Evolutionary conservation across 164 flowering plant species (phyloP), one percentile per base, ranked within the genome.

Genomic region (Macadamia tetraphylla): DNA sequence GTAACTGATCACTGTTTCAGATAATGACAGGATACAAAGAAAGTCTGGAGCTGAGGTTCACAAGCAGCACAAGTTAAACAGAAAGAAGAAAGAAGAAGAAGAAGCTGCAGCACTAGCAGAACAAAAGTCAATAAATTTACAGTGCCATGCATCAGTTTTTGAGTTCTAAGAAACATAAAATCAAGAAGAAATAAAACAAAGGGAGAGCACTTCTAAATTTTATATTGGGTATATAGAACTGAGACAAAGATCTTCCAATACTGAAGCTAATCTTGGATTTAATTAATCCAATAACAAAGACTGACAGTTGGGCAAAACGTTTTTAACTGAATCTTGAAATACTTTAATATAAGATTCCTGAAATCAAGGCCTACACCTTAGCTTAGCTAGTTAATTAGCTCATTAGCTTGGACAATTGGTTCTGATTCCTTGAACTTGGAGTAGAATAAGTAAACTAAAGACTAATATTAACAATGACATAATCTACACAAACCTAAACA

Each of bases 1-100:
- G 74, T 65, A 60, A 32, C 12, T 10, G 23, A 23, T 23, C 29
- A 71, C 74, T 70, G 72, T 73, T 64, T 29, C 35, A 57, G 66
- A 70, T 52, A 43, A 13, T 53, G 48, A n/a, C 1, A 35, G 17
- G 12, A 57, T 11, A 4, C 43, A 55, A 60, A 44, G 53, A 12
- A 1, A 55, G 61, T 48, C 65, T 65, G 61, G 60, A 64, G 63
- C 53, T 59, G 55, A 35, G 68, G 40, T 68, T 32, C 68, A 67
- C 62, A 42, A 40, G 44, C 65, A 11, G 9, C 17, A 32, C 58
- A 43, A 53, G 57, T 5, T 53, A 17, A 53, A 53, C 2, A 53
- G 57, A 17, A 53, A n/a, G 15, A 53, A 23, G 23, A 23, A 23
- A 23, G 23, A 23, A 23, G 57, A 14, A 11, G 1, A 14, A 2